These are phyloP conservation scores for Ceratobasidium sp. DNA, from an alignment of 1,284 basidiomycete species.

Conservation along the genomic window DNA sequence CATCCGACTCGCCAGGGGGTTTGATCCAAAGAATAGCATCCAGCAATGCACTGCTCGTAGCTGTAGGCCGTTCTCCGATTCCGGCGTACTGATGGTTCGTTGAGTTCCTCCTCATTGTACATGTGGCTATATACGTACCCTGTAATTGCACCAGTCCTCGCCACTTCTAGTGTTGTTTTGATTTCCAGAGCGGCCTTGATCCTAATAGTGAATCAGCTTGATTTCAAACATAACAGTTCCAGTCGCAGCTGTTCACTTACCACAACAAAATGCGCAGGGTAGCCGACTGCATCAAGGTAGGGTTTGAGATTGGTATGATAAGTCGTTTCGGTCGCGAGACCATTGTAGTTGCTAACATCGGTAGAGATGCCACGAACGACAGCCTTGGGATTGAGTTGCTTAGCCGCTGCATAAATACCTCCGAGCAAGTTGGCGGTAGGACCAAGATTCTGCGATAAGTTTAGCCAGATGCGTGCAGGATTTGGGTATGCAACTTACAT, in stretches of 20 bases:
- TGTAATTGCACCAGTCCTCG: slow-evolving; percentile 23
- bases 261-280: slow-evolving; percentile 21
- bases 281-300: slow-evolving; percentile 1
- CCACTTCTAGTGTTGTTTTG: slow-evolving; percentile 16
- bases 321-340: slow-evolving; percentile 7
- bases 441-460: slow-evolving; percentile 3
- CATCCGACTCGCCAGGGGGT: too few species aligned
- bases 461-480: not conserved
- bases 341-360: slow-evolving; percentile 29
- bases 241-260: not conserved
- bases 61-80: not conserved
- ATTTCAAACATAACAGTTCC: not conserved
- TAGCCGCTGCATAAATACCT: slow-evolving; percentile 9
- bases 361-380: slow-evolving; percentile 15
- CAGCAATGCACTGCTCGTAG: not conserved
- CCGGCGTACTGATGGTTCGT: not conserved
- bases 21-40: slow-evolving; percentile 25
- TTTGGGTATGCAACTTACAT: not conserved
- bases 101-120: not conserved
- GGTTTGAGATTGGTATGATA: slow-evolving; percentile 20
- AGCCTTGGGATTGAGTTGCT: slow-evolving; percentile 24
- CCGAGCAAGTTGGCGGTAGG: slow-evolving; percentile 24
- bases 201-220: not conserved
- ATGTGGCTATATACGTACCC: not conserved
- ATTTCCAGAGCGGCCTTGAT: slow-evolving; percentile 30